Evolutionary conservation across 306 rosid species (phyloP).

Genomic region (Ormosia semicastrata): DNA sequence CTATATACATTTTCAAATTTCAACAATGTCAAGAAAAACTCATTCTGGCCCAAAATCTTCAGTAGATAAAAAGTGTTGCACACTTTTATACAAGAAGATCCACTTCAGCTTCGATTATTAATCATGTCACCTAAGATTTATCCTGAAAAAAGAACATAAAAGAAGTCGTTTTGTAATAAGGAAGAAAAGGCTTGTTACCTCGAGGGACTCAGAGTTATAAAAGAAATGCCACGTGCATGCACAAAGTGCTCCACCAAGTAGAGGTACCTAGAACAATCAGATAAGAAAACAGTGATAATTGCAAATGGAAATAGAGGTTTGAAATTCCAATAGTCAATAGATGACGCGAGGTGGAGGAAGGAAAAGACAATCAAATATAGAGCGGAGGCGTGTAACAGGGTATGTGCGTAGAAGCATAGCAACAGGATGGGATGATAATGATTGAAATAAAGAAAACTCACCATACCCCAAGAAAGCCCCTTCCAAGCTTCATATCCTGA

Average conservation of each 20-base stretch:
- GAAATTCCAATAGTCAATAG: too few species aligned
- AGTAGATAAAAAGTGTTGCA: background rate
- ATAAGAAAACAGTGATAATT: too few species aligned
- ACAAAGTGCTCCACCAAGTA: conserved; percentile 92
- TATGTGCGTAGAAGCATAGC: background rate
- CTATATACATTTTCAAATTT: background rate
- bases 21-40: background rate
- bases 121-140: background rate
- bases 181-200: conserved; percentile 44
- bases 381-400: background rate
- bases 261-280: conserved; percentile 65
- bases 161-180: background rate
- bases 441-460: conserved; percentile 22
- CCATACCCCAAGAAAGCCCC: conserved; percentile 99
- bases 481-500: conserved; percentile 82
- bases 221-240: conserved; percentile 99
- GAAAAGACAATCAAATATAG: too few species aligned
- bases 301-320: too few species aligned
- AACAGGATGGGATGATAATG: too few species aligned
- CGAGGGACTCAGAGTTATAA: conserved; percentile 84
- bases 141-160: background rate
- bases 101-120: background rate
- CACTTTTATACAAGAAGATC: background rate
- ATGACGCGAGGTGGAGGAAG: too few species aligned
- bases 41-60: background rate